Conservation (phyloP, 768 basidiomycete genomes). For the Psilocybe tampanensis region DNA sequence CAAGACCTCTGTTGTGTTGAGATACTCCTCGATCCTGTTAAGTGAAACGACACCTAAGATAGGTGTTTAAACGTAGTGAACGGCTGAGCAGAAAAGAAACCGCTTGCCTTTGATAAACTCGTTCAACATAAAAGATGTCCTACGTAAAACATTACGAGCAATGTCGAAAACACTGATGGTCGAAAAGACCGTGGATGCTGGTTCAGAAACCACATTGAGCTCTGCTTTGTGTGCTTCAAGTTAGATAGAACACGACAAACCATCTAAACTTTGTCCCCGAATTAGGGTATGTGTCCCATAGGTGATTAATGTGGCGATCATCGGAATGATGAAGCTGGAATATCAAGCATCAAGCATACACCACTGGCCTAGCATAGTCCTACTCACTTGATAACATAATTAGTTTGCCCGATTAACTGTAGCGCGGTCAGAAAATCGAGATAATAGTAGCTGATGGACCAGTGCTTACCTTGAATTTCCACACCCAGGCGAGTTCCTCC, state of each 20-base stretch:
- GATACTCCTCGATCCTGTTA: neutral
- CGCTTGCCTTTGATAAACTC: neutral
- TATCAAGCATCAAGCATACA: no score
- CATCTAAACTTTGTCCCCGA: constrained; percentile 25
- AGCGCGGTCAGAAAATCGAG: neutral
- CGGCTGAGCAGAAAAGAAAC: neutral
- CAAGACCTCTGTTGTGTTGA: constrained; percentile 1
- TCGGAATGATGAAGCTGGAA: constrained; percentile 58
- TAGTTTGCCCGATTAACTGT: neutral
- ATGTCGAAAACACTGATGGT: constrained; percentile 67
- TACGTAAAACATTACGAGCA: constrained; percentile 16
- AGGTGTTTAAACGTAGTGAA: neutral
- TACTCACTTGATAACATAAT: constrained; percentile 9
- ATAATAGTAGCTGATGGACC: neutral
- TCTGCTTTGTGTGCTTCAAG: neutral
- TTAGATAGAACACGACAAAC: constrained; percentile 11
- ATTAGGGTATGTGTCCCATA: constrained; percentile 57
- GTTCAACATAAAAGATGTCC: constrained; percentile 18
- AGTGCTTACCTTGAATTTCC: constrained; percentile 37
- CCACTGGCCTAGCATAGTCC: no score
- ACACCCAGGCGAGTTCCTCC: constrained; percentile 59
- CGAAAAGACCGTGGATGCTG: constrained; percentile 57
- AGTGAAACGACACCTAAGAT: neutral
- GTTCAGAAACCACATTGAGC: neutral
- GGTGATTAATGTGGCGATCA: constrained; percentile 68